phyloP scores from a whole-genome alignment of 768 basidiomycete species.

The Boletus reticuloceps region DNA sequence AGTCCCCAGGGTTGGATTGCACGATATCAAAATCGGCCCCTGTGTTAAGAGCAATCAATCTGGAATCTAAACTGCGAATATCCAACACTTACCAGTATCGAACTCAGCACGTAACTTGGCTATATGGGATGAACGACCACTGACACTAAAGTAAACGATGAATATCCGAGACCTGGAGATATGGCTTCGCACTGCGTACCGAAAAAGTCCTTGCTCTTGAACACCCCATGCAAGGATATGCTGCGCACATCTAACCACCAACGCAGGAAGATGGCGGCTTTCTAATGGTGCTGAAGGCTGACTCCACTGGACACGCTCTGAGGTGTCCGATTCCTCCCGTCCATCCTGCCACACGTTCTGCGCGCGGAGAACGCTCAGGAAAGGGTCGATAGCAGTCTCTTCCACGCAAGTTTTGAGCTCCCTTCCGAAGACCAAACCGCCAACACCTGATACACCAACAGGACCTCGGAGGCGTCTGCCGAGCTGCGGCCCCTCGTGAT shows the following conservation, averaged over 20 bases:
- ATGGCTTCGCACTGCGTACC: conserved; percentile 45
- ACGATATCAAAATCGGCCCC: conserved; percentile 86
- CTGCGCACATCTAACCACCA: conserved; percentile 80
- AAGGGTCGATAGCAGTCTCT: conserved; percentile 51
- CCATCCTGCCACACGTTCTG: conserved; percentile 3
- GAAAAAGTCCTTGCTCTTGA: conserved; percentile 83
- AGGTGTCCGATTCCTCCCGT: neutral
- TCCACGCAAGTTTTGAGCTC: conserved; percentile 52
- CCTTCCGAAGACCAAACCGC: conserved; percentile 67
- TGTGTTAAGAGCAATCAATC: conserved; percentile 27
- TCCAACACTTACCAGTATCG: conserved; percentile 57
- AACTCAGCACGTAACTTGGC: conserved; percentile 74
- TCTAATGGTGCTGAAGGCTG: conserved; percentile 38
- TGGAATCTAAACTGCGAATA: neutral
- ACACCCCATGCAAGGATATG: conserved; percentile 81
- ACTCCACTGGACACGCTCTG: conserved; percentile 7
- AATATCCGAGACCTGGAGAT: neutral
- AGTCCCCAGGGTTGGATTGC: conserved; percentile 75
- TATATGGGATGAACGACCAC: conserved; percentile 80
- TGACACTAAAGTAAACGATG: conserved; percentile 51
- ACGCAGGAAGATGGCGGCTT: conserved; percentile 59
- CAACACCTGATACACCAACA: conserved; percentile 35
- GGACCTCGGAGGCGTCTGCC: conserved; percentile 60
- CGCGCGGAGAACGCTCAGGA: conserved; percentile 3
- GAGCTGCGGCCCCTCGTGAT: conserved; percentile 49